A percentile compares a stretch with the other conserved stretches of the same genome.
Evolutionary conservation across 495 filamentous ascomycete species (phyloP).

Genomic region (Xylaria telfairii): DNA sequence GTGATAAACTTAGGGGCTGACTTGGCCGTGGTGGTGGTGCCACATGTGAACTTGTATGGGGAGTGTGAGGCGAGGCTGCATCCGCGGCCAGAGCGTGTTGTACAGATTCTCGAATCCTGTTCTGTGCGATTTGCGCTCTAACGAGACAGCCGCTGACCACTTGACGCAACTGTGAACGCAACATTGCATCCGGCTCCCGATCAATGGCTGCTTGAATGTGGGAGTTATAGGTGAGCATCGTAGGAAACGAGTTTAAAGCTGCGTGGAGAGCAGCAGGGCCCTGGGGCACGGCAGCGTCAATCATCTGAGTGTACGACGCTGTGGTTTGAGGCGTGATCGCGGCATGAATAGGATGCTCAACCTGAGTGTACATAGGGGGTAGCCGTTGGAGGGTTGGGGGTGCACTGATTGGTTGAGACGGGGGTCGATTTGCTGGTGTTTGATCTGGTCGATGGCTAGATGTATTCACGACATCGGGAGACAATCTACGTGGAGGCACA

Average conservation of each 20-base stretch:
- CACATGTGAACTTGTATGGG: constrained; percentile 20
- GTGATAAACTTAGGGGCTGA: constrained; percentile 24
- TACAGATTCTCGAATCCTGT: constrained; percentile 40
- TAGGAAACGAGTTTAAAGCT: constrained; percentile 50
- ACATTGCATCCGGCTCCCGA: constrained; percentile 45
- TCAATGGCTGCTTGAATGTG: constrained; percentile 52
- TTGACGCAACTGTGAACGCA: constrained; percentile 50
- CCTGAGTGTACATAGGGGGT: constrained; percentile 33
- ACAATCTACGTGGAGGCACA: constrained; percentile 24
- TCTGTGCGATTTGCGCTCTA: constrained; percentile 52
- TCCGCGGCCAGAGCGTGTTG: constrained; percentile 38
- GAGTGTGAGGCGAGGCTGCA: constrained; percentile 21
- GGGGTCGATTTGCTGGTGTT: constrained; percentile 12
- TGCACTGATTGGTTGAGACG: constrained; percentile 25
- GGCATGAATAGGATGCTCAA: constrained; percentile 42
- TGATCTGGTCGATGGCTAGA: constrained; percentile 5
- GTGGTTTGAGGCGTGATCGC: constrained; percentile 43
- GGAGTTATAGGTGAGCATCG: constrained; percentile 47
- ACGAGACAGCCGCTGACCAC: constrained; percentile 48
- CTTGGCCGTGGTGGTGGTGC: constrained; percentile 21
- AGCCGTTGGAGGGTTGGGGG: constrained; percentile 30
- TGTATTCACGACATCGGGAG: constrained; percentile 10
- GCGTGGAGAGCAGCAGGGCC: constrained; percentile 51
- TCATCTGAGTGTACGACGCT: constrained; percentile 44
- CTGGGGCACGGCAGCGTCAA: constrained; percentile 50